Base-by-base conservation (phyloP, 768 basidiomycete species). In the Tulasnella sp. region DNA sequence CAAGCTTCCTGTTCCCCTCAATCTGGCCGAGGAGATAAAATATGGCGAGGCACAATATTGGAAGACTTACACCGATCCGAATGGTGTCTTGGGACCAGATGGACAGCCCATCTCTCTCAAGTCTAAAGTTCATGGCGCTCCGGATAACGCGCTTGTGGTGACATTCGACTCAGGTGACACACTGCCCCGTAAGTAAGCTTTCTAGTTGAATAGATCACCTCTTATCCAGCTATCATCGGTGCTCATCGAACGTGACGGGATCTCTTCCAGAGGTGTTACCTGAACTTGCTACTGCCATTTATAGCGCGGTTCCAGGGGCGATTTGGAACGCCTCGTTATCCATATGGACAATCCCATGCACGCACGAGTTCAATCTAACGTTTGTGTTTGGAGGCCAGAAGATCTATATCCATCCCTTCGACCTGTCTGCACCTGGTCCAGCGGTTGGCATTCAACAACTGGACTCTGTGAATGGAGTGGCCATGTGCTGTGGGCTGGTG, bases 401-500 rank as follows among this genome's bases (percentile, higher is more conserved):
- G n/a, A 83, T 80, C 65, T 84, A 84, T 0, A 72, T 90, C 0
- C 85, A 89, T 67, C 87, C 88, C n/a, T 71, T 90, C 22, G 87
- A 90, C 62, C 71, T 76, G 56, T 38, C 34, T 38, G 34, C 5
- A 15, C 34, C 7, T 7, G 34, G 15, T 38, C 34, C 15, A 38
- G 5, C 7, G 34, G 15, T n/a, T n/a, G 34, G 15, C 15, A 38
- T 38, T 38, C 34, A n/a, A n/a, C n/a, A n/a, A n/a, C n/a, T 38
- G 7, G 34, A 38, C 7, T 15, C 34, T 5, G 15, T 38, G 7
- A 38, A 38, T 15, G 34, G 34, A 38, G 15, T n/a, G 34, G 7
- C 34, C 34, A 38, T 38, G 34, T 38, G 34, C 34, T 38, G 5
- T 38, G 34, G 34, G 15, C 7, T 5, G 7, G 34, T 38, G 15